A percentile compares a stretch with the other conserved stretches of the same genome.
These are phyloP conservation scores for Clathrospora elynae DNA, from an alignment of 2,329 filamentous ascomycete species.

Conservation along the genomic window DNA sequence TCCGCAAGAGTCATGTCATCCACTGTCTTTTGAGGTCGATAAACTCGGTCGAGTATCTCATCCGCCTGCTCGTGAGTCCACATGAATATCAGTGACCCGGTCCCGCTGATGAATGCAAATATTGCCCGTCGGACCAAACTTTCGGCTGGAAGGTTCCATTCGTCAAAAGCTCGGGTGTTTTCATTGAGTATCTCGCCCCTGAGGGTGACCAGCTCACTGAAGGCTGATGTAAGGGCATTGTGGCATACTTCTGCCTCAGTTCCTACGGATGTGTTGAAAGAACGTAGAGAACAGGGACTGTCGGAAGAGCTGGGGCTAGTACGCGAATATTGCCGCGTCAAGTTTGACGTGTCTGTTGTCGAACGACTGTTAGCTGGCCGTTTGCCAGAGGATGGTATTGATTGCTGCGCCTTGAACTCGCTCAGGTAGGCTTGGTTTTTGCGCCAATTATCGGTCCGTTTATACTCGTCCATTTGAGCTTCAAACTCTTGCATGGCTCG, in stretches of 20 bases:
- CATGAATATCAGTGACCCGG: slow-evolving; percentile 46
- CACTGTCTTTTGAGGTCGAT: slow-evolving; percentile 31
- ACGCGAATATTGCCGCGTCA: slow-evolving; percentile 29
- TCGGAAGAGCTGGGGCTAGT: slow-evolving; percentile 39
- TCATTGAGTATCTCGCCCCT: slow-evolving; percentile 38
- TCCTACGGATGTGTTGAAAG: slow-evolving; percentile 22
- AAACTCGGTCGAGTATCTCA: slow-evolving; percentile 44
- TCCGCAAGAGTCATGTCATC: slow-evolving; percentile 45
- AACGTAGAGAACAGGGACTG: slow-evolving; percentile 33
- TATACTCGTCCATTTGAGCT: slow-evolving; percentile 49
- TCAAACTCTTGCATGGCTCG: slow-evolving; percentile 48
- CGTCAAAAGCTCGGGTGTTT: slow-evolving; percentile 33
- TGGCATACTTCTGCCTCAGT: slow-evolving; percentile 41
- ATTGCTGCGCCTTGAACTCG: slow-evolving; percentile 43
- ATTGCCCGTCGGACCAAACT: slow-evolving; percentile 37
- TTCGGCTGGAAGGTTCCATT: slow-evolving; percentile 37
- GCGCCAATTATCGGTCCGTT: slow-evolving; percentile 46
- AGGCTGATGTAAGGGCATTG: slow-evolving; percentile 43
- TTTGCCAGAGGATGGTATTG: slow-evolving; percentile 21
- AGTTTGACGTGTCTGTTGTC: slow-evolving; percentile 31
- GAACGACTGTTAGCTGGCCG: slow-evolving; percentile 30
- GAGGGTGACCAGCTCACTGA: slow-evolving; percentile 42
- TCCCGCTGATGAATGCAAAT: slow-evolving; percentile 43
- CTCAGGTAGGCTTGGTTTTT: slow-evolving; percentile 46
- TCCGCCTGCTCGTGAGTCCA: slow-evolving; percentile 41